These are phyloP conservation scores for Leucosporidium yakuticum DNA, from an alignment of 768 basidiomycete genomes.

Conservation along the genomic window DNA sequence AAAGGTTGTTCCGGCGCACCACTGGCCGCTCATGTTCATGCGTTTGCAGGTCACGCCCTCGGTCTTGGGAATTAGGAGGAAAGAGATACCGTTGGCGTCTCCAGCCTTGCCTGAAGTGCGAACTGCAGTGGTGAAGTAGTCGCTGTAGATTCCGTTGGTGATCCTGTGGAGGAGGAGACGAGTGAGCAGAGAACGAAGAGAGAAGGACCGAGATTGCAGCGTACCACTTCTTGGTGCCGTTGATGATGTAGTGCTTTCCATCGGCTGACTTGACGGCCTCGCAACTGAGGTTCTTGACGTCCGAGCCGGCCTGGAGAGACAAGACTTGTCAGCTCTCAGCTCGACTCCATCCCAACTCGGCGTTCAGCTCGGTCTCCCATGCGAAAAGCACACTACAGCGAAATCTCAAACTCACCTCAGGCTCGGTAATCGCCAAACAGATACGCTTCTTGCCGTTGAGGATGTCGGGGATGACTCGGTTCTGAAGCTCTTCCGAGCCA, in stretches of 20 bases:
- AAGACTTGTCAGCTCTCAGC: no score
- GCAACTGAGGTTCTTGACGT: slow-evolving; percentile 37
- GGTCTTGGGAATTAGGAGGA: slow-evolving; percentile 35
- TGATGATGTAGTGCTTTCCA: slow-evolving; percentile 35
- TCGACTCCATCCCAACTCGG: no score
- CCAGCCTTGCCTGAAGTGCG: slow-evolving; percentile 38
- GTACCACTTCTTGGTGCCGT: slow-evolving; percentile 36
- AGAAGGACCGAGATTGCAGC: neutral
- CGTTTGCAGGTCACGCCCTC: slow-evolving; percentile 13
- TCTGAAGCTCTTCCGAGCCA: slow-evolving; percentile 31
- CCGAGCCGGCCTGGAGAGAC: slow-evolving; percentile 22
- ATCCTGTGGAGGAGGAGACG: neutral
- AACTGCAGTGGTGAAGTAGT: slow-evolving; percentile 42
- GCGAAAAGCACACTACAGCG: no score
- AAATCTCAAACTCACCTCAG: slow-evolving; percentile 9
- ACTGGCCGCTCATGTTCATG: slow-evolving; percentile 23
- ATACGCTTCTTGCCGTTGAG: slow-evolving; percentile 36
- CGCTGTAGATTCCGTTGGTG: slow-evolving; percentile 34
- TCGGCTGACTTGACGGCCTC: slow-evolving; percentile 29
- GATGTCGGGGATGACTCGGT: slow-evolving; percentile 35
- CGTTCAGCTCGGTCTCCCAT: no score
- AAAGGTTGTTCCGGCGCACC: slow-evolving; percentile 36
- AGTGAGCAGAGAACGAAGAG: neutral
- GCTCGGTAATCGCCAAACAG: slow-evolving; percentile 40
- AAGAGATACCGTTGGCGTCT: slow-evolving; percentile 31